These are phyloP conservation scores for Asclepias syriaca DNA, from an alignment of 257 asterid species.

Conservation along the genomic window DNA sequence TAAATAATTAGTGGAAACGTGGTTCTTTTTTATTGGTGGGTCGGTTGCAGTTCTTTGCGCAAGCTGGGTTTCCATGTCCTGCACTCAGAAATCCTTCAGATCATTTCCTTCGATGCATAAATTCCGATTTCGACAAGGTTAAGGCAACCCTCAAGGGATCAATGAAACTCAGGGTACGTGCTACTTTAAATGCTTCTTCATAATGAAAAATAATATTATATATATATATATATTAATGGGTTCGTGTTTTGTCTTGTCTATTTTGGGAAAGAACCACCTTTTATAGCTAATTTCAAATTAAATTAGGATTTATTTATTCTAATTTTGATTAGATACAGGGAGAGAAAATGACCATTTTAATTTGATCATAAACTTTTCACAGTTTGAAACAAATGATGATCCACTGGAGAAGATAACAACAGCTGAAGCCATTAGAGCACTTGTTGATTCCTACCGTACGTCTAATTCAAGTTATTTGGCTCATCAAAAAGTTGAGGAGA, in stretches of 20 bases:
- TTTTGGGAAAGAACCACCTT: background rate
- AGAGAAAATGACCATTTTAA: too few relatives aligned
- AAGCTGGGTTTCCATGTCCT: constrained; percentile 97
- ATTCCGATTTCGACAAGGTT: constrained; percentile 91
- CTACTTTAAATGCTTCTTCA: background rate
- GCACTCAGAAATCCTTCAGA: constrained; percentile 88
- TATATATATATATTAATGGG: too few relatives aligned
- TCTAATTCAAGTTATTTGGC: constrained; percentile 62
- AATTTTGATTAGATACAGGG: too few relatives aligned
- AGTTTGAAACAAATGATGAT: constrained; percentile 87
- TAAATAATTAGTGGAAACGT: background rate
- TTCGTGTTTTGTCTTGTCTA: background rate
- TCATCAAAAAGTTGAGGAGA: constrained; percentile 70
- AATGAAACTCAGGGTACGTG: constrained; percentile 76
- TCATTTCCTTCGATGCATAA: constrained; percentile 89
- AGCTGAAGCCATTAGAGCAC: constrained; percentile 73
- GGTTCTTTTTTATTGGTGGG: too few relatives aligned
- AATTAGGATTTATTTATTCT: too few relatives aligned
- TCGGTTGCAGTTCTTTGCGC: constrained; percentile 73
- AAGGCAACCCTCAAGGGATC: constrained; percentile 99
- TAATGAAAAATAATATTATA: too few relatives aligned
- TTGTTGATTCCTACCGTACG: constrained; percentile 51
- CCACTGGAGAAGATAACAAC: constrained; percentile 89
- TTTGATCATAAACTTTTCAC: background rate
- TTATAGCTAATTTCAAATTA: too few relatives aligned